A percentile compares a stretch with the other conserved stretches of the same genome.
Evolutionary conservation across 306 rosid species (phyloP).

Genomic region (Vigna radiata): DNA sequence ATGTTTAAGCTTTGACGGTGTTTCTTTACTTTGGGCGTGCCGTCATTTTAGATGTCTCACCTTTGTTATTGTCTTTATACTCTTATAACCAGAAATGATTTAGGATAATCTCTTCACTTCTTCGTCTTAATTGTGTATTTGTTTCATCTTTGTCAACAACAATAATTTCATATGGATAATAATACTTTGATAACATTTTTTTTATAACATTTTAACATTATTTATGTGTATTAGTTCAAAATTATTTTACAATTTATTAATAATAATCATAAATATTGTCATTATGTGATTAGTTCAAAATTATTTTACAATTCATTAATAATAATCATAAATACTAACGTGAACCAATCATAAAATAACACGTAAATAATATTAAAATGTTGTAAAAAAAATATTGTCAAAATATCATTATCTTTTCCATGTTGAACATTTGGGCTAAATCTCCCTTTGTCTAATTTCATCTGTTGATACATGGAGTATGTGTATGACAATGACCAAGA

Average conservation of each 20-base stretch:
- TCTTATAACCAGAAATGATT: not conserved
- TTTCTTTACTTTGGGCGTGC: constrained; percentile 49
- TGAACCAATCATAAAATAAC: too few relatives aligned
- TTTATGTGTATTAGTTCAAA: too few relatives aligned
- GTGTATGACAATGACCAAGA: constrained; percentile 44
- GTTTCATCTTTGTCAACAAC: constrained; percentile 20
- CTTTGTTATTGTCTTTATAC: not conserved
- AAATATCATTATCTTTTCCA: not conserved
- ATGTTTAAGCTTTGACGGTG: constrained; percentile 38
- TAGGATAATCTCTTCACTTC: constrained; percentile 20
- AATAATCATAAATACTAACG: too few relatives aligned
- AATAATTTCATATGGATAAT: not conserved
- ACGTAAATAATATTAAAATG: too few relatives aligned
- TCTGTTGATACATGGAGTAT: constrained; percentile 31
- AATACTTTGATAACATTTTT: too few relatives aligned
- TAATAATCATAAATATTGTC: too few relatives aligned
- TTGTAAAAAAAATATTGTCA: too few relatives aligned
- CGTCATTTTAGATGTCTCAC: constrained; percentile 24
- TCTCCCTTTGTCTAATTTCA: constrained; percentile 20
- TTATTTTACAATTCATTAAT: too few relatives aligned
- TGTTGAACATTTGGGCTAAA: not conserved
- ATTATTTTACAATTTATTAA: too few relatives aligned
- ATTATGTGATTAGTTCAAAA: too few relatives aligned
- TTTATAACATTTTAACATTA: too few relatives aligned
- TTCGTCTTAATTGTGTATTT: not conserved